Conservation (phyloP, 768 basidiomycete genomes). For the Coprinopsis sp. region DNA sequence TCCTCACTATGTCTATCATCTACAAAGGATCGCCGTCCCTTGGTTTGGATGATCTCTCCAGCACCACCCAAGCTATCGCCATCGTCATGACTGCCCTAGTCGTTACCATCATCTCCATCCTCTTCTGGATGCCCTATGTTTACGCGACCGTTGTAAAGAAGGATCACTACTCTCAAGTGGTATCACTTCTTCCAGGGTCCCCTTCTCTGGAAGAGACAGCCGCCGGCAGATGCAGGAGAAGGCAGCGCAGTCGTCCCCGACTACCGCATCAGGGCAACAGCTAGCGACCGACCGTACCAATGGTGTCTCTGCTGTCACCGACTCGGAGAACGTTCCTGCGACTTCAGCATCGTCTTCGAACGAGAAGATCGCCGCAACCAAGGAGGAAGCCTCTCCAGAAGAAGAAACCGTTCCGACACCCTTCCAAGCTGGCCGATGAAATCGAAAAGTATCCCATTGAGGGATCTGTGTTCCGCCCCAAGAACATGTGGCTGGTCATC, state of each 20-base stretch:
- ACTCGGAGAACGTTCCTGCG: slow-evolving; percentile 12
- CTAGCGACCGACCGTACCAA: slow-evolving; percentile 6
- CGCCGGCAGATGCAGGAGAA: too few relatives aligned
- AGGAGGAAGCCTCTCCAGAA: not conserved
- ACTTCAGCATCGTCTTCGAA: slow-evolving; percentile 4
- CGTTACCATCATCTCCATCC: slow-evolving; percentile 17
- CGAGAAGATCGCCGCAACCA: not conserved
- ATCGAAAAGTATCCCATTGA: slow-evolving; percentile 20
- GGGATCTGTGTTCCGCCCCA: slow-evolving; percentile 21
- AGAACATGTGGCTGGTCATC: slow-evolving; percentile 22
- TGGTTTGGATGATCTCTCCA: slow-evolving; percentile 15
- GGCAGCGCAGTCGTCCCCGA: slow-evolving; percentile 22
- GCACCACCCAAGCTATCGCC: slow-evolving; percentile 15
- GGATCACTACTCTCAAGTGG: slow-evolving; percentile 24
- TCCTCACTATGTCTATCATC: slow-evolving; percentile 23
- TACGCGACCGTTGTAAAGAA: slow-evolving; percentile 22
- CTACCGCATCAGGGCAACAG: slow-evolving; percentile 18
- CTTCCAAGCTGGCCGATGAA: slow-evolving; percentile 9
- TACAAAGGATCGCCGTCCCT: slow-evolving; percentile 23
- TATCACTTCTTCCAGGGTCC: too few relatives aligned
- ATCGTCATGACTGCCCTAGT: slow-evolving; percentile 20
- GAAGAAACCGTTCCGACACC: not conserved
- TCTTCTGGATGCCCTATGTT: slow-evolving; percentile 28
- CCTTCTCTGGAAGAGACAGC: too few relatives aligned
- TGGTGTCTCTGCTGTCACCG: too few relatives aligned